Evolutionary conservation across 345 rosid species (phyloP).

Genomic region (Raphanus raphanistrum): DNA sequence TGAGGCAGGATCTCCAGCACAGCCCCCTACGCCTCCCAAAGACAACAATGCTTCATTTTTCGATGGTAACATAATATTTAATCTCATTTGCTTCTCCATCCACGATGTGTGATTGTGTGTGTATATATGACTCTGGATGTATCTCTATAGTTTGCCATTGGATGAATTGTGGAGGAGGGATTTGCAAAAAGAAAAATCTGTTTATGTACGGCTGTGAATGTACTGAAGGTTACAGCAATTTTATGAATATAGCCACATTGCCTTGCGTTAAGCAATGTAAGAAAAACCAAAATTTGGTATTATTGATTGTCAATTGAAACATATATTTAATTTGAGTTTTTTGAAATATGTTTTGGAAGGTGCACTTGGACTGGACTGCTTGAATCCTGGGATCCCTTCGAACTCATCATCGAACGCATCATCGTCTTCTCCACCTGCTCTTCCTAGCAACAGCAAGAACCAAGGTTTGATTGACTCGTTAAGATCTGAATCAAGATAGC

Average conservation of each 20-base stretch:
- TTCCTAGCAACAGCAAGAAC: conserved; percentile 41
- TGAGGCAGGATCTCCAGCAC: conserved; percentile 48
- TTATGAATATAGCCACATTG: conserved; percentile 58
- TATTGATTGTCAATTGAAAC: not conserved
- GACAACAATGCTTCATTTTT: conserved; percentile 43
- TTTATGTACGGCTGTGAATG: conserved; percentile 57
- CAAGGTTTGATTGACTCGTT: conserved; percentile 45
- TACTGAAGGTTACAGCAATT: conserved; percentile 56
- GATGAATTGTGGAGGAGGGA: conserved; percentile 76
- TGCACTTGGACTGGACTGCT: conserved; percentile 74
- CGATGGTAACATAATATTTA: conserved; percentile 49
- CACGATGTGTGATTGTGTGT: not conserved
- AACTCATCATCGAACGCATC: conserved; percentile 33
- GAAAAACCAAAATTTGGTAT: conserved; percentile 11
- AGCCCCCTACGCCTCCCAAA: conserved; percentile 38
- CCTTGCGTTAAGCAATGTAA: conserved; percentile 76
- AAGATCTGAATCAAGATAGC: not conserved
- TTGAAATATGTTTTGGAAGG: conserved; percentile 45
- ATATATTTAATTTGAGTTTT: not conserved
- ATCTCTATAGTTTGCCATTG: conserved; percentile 59
- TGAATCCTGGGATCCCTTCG: conserved; percentile 48
- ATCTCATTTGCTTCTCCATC: not conserved
- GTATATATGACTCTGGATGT: not conserved
- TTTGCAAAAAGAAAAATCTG: conserved; percentile 59
- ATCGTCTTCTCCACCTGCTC: conserved; percentile 39